Evolutionary conservation across 306 rosid genomes (phyloP), one percentile per base, ranked within the genome.

Genomic region (Cicer chorassanicum): DNA sequence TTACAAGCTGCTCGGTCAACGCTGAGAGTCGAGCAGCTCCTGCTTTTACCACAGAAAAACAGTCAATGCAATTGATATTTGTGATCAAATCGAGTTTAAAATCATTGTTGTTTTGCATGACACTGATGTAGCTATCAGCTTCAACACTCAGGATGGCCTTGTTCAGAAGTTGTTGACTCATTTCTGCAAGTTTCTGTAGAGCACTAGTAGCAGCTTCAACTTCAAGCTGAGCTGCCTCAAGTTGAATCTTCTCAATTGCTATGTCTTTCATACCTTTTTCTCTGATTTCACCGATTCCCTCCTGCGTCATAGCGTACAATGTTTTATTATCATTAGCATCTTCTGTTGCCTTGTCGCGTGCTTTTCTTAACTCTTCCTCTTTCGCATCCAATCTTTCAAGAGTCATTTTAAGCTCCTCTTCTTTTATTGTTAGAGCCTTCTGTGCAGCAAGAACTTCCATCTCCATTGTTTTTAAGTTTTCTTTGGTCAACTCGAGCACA

Each of bases 201-300:
- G 97, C 92, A 55, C 68, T 76, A n/a, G 93, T 89, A 9, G 96
- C 96, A 14, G 93, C 96, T 86, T 86, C 91, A 69, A 83, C 89
- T 77, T 94, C 93, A 65, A 88, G 70, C 76, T 87, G 90, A 80
- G 95, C 88, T 74, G 93, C 89, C 84, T 94, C 96, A 2, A 94
- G 82, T 77, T 87, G 93, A 80, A 94, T 90, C 85, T 81, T 94
- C 90, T 89, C 97, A 11, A 86, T 76, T 48, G 87, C 91, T 79
- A 90, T 82, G 78, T 90, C 91, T 56, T 88, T 94, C 1, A 74
- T 50, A 71, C 36, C 36, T 73, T 88, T 73, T 44, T 86, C 68
- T 86, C 36, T 4, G 36, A 29, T 29, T 29, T 29, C 88, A 2
- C 86, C 84, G 60, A 87, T 56, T 48, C 76, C 80, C 88, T 87